These are phyloP conservation scores for Pseudogymnoascus destructans DNA, from an alignment of 2,329 filamentous ascomycete genomes.

Conservation along the genomic window DNA sequence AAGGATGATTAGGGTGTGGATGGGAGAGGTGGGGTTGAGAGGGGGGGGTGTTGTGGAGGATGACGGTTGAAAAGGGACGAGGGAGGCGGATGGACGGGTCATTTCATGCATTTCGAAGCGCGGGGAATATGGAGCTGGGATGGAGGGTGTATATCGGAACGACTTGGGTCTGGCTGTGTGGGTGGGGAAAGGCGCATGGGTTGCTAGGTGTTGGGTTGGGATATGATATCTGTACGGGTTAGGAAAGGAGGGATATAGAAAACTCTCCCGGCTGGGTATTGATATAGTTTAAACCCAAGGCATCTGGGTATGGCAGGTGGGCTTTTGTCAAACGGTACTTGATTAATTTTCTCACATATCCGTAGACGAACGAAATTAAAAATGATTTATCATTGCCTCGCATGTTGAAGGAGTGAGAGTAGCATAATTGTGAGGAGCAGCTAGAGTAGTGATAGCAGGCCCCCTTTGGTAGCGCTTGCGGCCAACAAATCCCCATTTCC, in stretches of 20 bases:
- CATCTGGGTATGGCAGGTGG: not conserved
- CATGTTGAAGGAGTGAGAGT: no score
- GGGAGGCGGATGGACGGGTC: not conserved
- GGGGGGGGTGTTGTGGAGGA: not conserved
- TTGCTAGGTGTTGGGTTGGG: not conserved
- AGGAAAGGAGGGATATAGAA: not conserved
- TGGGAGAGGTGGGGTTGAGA: not conserved
- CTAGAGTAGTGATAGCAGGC: no score
- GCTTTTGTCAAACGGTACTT: no score
- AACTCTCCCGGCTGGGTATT: not conserved
- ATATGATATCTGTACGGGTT: not conserved
- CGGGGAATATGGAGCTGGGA: not conserved
- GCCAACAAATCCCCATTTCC: no score
- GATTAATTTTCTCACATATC: no score
- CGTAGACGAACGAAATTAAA: no score
- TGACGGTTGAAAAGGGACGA: not conserved
- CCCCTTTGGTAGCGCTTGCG: no score
- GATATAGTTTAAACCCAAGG: not conserved
- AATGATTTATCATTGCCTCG: no score
- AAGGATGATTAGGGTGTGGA: constrained; percentile 17
- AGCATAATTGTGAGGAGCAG: no score
- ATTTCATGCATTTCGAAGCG: constrained; percentile 1
- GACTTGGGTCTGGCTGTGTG: not conserved
- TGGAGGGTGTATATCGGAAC: not conserved
- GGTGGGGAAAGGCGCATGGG: not conserved